Base-by-base conservation (phyloP, 164 flowering plant genomes). In the Dillenia suffruticosa region DNA sequence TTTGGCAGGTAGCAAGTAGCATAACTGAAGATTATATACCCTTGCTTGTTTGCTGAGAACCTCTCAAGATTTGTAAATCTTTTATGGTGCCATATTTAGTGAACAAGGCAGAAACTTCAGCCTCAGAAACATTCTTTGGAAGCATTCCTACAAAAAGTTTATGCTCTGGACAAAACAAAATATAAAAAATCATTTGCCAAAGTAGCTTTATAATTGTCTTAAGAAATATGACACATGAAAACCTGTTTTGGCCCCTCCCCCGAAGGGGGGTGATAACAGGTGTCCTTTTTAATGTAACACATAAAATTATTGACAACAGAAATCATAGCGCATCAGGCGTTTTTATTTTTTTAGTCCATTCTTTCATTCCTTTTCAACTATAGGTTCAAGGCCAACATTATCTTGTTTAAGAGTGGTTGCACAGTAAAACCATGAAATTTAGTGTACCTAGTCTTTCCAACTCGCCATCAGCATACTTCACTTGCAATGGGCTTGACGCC, bases 401-500 rank as follows among this genome's bases (percentile, higher is more conserved):
- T 32, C 40, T 32, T 32, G 7, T 32, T 32, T 32, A 32, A 32
- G 40, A 32, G 40, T 32, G 40, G 5, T 5, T 32, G 40, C 40
- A 4, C 6, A 32, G 7, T 32, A 32, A 32, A 32, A 32, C 40
- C 5, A 32, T 32, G 6, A 32, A 32, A 32, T 4, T 32, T 32
- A 32, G 40, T 32, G 40, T 59, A 94, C 99, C 99, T 84, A 95
- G 81, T 67, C 97, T 86, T 83, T 95, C 99, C 86, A 95, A 72
- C 81, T 95, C 97, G 65, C 99, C 99, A 78, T 95, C 96, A 66
- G 99, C 99, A 81, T 95, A 95, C 77, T 95, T 95, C 83, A 95
- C 99, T 92, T 95, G 99, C 83, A 95, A 77, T 7, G 97, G 99
- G 69, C 96, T 89, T 70, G 97, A 84, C 63, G 97, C 97, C 99